Evolutionary conservation across 2,329 filamentous ascomycete genomes (phyloP).

Genomic region (Colletotrichum ledebouriae): DNA sequence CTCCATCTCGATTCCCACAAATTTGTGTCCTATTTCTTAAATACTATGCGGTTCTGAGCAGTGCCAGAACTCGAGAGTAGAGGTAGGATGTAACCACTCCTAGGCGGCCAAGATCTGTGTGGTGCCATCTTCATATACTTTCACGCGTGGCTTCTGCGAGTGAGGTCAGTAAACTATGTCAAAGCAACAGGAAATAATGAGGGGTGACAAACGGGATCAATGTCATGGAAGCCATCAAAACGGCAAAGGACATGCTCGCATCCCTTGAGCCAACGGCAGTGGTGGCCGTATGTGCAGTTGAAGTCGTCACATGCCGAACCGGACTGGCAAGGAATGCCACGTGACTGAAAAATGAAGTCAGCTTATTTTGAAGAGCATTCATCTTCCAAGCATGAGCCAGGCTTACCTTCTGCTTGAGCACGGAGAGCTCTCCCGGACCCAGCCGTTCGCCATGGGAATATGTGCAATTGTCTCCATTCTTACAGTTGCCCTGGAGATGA

Average conservation of each 20-base stretch:
- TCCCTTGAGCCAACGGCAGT: slow-evolving; percentile 44
- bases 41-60: too few relatives aligned
- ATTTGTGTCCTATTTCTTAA: too few relatives aligned
- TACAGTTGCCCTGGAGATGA: slow-evolving; percentile 44
- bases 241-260: slow-evolving; percentile 43
- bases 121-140: slow-evolving; percentile 39
- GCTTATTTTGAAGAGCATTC: neutral
- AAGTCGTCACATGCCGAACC: slow-evolving; percentile 41
- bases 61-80: neutral
- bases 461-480: slow-evolving; percentile 39
- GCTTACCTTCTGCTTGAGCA: slow-evolving; percentile 44
- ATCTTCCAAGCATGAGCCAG: neutral
- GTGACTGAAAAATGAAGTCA: slow-evolving; percentile 8
- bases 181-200: neutral
- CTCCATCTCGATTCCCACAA: too few relatives aligned
- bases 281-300: slow-evolving; percentile 44
- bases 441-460: slow-evolving; percentile 45
- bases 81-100: neutral
- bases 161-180: neutral
- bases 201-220: slow-evolving; percentile 42
- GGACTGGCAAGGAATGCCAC: slow-evolving; percentile 42
- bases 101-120: slow-evolving; percentile 21
- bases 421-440: slow-evolving; percentile 36
- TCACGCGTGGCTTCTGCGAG: slow-evolving; percentile 27
- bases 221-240: slow-evolving; percentile 44